Evolutionary conservation across 192 early-diverging fungal species (phyloP).

Genomic region (Coemansia sp.): DNA sequence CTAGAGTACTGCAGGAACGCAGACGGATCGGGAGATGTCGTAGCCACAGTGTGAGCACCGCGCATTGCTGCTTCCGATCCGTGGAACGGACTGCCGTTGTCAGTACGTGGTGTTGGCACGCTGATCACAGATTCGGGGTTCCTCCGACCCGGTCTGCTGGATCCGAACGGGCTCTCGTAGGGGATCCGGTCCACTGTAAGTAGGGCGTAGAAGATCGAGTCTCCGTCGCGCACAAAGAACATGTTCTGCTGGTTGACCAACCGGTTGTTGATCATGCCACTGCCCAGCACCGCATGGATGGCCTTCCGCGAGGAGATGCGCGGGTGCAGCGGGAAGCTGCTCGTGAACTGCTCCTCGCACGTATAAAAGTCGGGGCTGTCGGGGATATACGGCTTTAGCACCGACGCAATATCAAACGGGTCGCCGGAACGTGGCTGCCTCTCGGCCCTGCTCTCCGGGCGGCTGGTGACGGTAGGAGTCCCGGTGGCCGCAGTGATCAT

Average conservation of each 20-base stretch:
- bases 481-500: background rate
- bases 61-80: slow-evolving; percentile 1
- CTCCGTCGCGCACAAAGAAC: slow-evolving; percentile 46
- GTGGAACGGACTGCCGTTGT: slow-evolving; percentile 5
- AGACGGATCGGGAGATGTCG: slow-evolving; percentile 27
- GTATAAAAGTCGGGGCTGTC: slow-evolving; percentile 25
- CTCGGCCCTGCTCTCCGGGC: background rate
- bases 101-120: slow-evolving; percentile 8
- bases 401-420: slow-evolving; percentile 34
- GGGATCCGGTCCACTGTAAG: slow-evolving; percentile 28
- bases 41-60: slow-evolving; percentile 37
- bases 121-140: slow-evolving; percentile 5
- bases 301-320: slow-evolving; percentile 24
- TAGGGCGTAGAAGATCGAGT: slow-evolving; percentile 35
- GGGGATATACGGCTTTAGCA: slow-evolving; percentile 27
- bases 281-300: slow-evolving; percentile 28
- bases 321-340: slow-evolving; percentile 36
- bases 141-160: background rate
- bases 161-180: slow-evolving; percentile 26
- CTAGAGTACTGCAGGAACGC: background rate
- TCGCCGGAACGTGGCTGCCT: background rate
- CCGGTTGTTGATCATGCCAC: slow-evolving; percentile 47
- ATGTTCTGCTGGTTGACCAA: slow-evolving; percentile 36
- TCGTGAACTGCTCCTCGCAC: slow-evolving; percentile 35
- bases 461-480: background rate